Base-by-base conservation (phyloP, 805 yeast genomes). In the Cyberlindnera japonica region DNA sequence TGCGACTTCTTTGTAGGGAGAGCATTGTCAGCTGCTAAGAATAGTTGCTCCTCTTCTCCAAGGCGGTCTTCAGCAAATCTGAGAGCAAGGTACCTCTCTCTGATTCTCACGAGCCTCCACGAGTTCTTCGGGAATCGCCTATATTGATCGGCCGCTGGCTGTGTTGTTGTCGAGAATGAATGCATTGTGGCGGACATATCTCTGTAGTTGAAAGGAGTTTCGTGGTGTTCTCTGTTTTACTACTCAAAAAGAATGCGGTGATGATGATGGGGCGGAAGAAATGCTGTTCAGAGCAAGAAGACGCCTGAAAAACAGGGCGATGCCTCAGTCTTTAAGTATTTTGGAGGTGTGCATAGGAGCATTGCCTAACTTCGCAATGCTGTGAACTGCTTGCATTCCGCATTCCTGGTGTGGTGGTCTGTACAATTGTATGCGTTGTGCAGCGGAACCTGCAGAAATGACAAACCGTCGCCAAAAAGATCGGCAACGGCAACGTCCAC, bases 121-220 rank as follows among this genome's bases (percentile, higher is more conserved):
- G 57, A 50, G 37, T 48, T 51, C 39, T 44, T 49, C 26, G 57
- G 57, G 36, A 35, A 51, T 34, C 44, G 47, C 49, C 57, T 51
- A 35, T 41, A 44, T 13, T 41, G 19, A 5, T 13, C 43, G 15
- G 29, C n/a, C 10, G 25, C 6, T 22, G 31, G 12, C n/a, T 19
- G 18, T 18, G 29, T 4, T 23, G 28, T 29, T 20, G 29, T n/a
- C 12, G 25, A 9, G 25, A 12, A 22, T 22, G 25, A 22, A 22
- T 8, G 25, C 8, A 9, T 22, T 12, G 30, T 5, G n/a, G n/a
- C n/a, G 19, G 33, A 29, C 33, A 29, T 29, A 11, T 16, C n/a
- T 29, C 12, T 16, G 13, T 16, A n/a, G 10, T 28, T 28, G 31
- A 15, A 10, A n/a, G 12, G 24, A 11, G 22, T 15, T 30, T 25